A percentile compares a stretch with the other conserved stretches of the same genome.
Evolutionary conservation across 331 rosid species (phyloP).

Genomic region (Saraca asoca): DNA sequence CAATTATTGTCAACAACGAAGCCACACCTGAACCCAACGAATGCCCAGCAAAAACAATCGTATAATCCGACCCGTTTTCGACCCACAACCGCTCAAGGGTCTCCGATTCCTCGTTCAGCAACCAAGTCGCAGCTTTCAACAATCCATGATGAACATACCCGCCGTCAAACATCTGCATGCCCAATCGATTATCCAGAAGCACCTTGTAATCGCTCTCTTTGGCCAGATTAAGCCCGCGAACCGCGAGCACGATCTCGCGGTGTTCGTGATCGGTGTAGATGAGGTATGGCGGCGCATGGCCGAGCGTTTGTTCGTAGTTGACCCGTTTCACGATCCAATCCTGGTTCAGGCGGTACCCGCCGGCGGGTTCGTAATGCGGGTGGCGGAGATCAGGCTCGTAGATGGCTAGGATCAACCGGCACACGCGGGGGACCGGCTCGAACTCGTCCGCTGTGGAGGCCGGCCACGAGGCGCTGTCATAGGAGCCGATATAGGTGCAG

Average conservation of each 20-base stretch:
- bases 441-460: constrained; percentile 65
- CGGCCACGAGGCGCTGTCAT: constrained; percentile 84
- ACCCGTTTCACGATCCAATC: constrained; percentile 67
- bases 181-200: constrained; percentile 61
- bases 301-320: constrained; percentile 51
- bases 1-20: constrained; percentile 64
- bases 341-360: constrained; percentile 61
- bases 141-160: constrained; percentile 88
- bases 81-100: constrained; percentile 66
- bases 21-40: constrained; percentile 94
- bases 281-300: constrained; percentile 74
- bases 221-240: constrained; percentile 72
- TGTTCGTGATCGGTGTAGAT: constrained; percentile 77
- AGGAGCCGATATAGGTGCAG: constrained; percentile 76
- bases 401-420: constrained; percentile 78
- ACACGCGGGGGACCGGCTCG: constrained; percentile 67
- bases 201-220: constrained; percentile 77
- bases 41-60: constrained; percentile 81
- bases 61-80: constrained; percentile 63
- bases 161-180: constrained; percentile 86
- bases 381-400: constrained; percentile 71
- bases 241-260: constrained; percentile 68
- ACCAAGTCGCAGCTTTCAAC: constrained; percentile 78
- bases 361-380: constrained; percentile 40
- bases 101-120: constrained; percentile 74